These are phyloP conservation scores for Lepidium sativum DNA, from an alignment of 345 rosid genomes.

Conservation along the genomic window DNA sequence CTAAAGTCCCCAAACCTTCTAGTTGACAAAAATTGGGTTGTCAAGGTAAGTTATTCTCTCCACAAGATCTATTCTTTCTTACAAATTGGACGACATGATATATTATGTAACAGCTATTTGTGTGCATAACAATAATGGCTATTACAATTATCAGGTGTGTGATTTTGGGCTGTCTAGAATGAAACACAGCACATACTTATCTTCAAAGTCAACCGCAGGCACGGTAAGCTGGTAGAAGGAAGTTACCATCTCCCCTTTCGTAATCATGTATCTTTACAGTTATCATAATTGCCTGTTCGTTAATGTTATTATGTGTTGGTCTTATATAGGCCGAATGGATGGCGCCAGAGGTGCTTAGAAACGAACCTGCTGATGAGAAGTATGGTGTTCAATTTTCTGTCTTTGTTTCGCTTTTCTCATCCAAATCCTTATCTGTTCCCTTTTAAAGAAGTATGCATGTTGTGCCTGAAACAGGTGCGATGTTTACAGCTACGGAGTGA, in stretches of 20 bases:
- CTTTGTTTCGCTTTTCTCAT: not conserved
- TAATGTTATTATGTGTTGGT: not conserved
- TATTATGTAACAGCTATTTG: not conserved
- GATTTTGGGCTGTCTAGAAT: slow-evolving; percentile 91
- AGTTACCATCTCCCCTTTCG: not conserved
- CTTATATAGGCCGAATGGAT: slow-evolving; percentile 94
- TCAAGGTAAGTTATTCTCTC: slow-evolving; percentile 47
- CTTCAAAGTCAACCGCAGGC: slow-evolving; percentile 93
- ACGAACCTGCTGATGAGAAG: slow-evolving; percentile 96
- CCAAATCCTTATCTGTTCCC: not conserved
- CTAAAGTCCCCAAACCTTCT: slow-evolving; percentile 91
- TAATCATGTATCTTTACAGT: not conserved
- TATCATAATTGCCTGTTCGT: not conserved
- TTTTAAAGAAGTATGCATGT: not conserved
- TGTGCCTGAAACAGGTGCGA: slow-evolving; percentile 58
- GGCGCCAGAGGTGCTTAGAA: slow-evolving; percentile 98
- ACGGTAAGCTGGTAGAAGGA: slow-evolving; percentile 46
- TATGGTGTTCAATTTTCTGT: slow-evolving; percentile 24
- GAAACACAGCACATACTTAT: slow-evolving; percentile 90
- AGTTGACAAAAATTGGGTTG: slow-evolving; percentile 95
- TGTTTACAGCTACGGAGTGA: slow-evolving; percentile 96
- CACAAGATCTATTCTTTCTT: not conserved
- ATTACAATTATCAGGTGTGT: slow-evolving; percentile 47
- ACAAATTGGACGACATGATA: not conserved
- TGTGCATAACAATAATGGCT: not conserved